Evolutionary conservation across 345 rosid genomes (phyloP), one percentile per base, ranked within the genome.

Genomic region (Pistacia atlantica): DNA sequence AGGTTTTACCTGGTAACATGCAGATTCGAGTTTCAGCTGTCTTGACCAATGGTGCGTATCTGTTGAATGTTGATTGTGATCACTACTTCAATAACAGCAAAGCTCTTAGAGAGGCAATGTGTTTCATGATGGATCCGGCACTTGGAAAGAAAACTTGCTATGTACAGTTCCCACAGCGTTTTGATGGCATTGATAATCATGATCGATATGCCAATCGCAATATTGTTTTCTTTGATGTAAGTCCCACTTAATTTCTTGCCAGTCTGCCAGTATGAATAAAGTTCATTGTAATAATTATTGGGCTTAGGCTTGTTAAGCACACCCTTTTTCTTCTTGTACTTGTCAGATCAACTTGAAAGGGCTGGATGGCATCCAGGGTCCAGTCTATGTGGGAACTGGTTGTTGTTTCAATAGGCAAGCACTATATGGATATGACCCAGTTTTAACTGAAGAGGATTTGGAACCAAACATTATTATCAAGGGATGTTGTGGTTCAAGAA

Each of bases 151-250:
- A 93, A 83, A 92, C 97, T 45, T 97, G 99, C 90, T 97, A 97
- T 80, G 94, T 97, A 14, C 99, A 97, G 86, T 96, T 96, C 82
- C 99, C 98, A 22, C 98, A 96, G 69, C 98, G 99, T 86, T 96
- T 96, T 77, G 99, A 96, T 75, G 99, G 99, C 78, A 96, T 96
- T 88, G 99, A 96, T n/a, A 82, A 84, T 90, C 99, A 96, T 7
- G 99, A 96, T 87, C 97, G 99, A 87, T 96, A 96, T 84, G 99
- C 99, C 83, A 96, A 96, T 81, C 93, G 99, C 76, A 96, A 96
- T 86, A 92, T 96, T 57, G 98, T 96, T 67, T 96, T 94, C 90
- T 96, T 96, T 74, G 99, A 96, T 84, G 99, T 96, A 89, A 79
- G 92, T 78, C n/a, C 56, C 71, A 17, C 52, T 77, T 38, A 33